Evolutionary conservation across 192 early-diverging fungal species (phyloP), one percentile per base, ranked within the genome.

Genomic region (Backusella luteola): DNA sequence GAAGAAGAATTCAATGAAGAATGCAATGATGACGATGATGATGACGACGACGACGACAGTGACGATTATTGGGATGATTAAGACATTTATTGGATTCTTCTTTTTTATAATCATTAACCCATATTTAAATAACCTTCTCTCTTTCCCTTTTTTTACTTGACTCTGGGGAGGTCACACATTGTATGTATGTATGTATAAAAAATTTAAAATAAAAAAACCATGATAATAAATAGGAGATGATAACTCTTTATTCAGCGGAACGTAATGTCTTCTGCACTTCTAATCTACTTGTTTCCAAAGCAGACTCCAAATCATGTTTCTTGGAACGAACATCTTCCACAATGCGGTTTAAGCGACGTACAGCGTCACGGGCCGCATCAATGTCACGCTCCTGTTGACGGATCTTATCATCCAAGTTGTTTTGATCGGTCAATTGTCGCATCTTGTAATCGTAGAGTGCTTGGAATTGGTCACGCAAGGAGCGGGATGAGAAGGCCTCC

Each of bases 361-460:
- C 46, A 5, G 83, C 79, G 34, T 84, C 81, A 2, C 87, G 79
- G 34, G 85, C 87, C 21, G 82, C 77, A 34, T 85, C 83, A 73
- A 90, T 85, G 73, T 87, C 86, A 17, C 87, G 76, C 35, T 90
- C 89, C 46, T 87, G 79, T 41, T 84, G 69, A 19, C 83, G 76
- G 15, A 86, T 81, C 34, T 84, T 76, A 29, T 77, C 82, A n/a
- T 83, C 76, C n/a, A 86, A 72, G 39, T 90, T 86, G 9, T 78
- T 80, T 42, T 85, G 73, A 15, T 85, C 87, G 1, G 80, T 77
- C 21, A 84, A 69, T 73, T 88, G 85, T 35, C 84, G 79, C 39
- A 87, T 78, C 46, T 90, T 90, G 46, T 87, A 90, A 23, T 84
- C 87, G 38, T 87, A 83, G 39, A 90, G 66, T 6, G 82, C 85